These are phyloP conservation scores for Huntiella moniliformis DNA, from an alignment of 2,329 filamentous ascomycete genomes.

Conservation along the genomic window DNA sequence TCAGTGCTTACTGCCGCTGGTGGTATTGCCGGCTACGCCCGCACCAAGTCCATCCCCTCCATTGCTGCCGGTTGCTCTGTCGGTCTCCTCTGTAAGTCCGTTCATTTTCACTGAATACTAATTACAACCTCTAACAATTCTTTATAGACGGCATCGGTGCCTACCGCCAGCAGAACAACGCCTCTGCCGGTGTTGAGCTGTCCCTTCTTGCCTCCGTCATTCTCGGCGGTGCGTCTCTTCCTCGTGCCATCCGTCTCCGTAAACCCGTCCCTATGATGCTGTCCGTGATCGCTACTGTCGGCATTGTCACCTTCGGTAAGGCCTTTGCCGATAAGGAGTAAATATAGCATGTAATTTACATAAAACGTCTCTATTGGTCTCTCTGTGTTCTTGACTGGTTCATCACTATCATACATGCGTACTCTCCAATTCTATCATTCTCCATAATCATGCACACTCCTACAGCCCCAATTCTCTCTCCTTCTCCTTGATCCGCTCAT, in stretches of 20 bases:
- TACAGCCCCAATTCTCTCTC: constrained; percentile 35
- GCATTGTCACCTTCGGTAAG: constrained; percentile 60
- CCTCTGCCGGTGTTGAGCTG: constrained; percentile 71
- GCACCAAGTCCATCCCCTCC: constrained; percentile 72
- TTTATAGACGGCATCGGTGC: constrained; percentile 54
- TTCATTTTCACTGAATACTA: constrained; percentile 9
- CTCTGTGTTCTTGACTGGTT: too few relatives aligned
- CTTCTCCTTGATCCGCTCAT: constrained; percentile 49
- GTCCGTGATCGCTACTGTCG: constrained; percentile 61
- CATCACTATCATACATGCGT: too few relatives aligned
- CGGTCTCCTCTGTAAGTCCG: constrained; percentile 38
- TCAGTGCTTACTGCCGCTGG: constrained; percentile 69
- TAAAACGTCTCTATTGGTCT: neutral
- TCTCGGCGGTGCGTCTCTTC: constrained; percentile 67
- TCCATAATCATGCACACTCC: constrained; percentile 3
- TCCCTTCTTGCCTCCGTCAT: constrained; percentile 77
- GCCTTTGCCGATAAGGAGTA: constrained; percentile 34
- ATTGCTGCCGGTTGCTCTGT: constrained; percentile 71
- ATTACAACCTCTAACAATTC: neutral
- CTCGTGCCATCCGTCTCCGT: constrained; percentile 60
- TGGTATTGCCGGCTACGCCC: constrained; percentile 69
- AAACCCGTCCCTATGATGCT: constrained; percentile 75
- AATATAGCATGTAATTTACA: constrained; percentile 1
- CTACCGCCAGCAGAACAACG: constrained; percentile 54
- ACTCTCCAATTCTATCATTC: neutral